Evolutionary conservation across 2,329 filamentous ascomycete genomes (phyloP).

Genomic region (Pyrenophora tritici-repentis): DNA sequence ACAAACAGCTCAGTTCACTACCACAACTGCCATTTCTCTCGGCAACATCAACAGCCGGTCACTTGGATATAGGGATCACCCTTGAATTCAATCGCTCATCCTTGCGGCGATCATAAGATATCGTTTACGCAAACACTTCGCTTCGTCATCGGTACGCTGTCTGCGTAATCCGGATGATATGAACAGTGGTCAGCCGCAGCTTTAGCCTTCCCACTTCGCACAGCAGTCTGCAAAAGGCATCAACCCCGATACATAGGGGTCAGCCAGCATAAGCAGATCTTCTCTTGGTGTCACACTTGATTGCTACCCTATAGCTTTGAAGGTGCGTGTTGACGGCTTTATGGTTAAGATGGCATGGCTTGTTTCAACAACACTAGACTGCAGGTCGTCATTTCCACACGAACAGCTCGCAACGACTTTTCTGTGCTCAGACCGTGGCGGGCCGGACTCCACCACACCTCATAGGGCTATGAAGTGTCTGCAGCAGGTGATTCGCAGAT

Average conservation of each 20-base stretch:
- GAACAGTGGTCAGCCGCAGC: background rate
- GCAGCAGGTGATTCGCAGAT: slow-evolving; percentile 33
- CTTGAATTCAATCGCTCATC: too few relatives aligned
- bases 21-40: too few relatives aligned
- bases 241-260: slow-evolving; percentile 11
- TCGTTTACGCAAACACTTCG: background rate
- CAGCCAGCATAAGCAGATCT: slow-evolving; percentile 1
- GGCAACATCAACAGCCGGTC: too few relatives aligned
- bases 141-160: background rate
- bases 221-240: slow-evolving; percentile 17
- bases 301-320: slow-evolving; percentile 2
- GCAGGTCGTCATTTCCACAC: slow-evolving; percentile 12
- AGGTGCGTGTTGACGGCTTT: slow-evolving; percentile 10
- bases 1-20: too few relatives aligned
- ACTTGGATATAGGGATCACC: too few relatives aligned
- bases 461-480: slow-evolving; percentile 13
- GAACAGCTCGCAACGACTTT: slow-evolving; percentile 17
- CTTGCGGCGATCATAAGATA: background rate
- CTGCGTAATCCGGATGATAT: background rate
- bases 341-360: slow-evolving; percentile 1
- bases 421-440: slow-evolving; percentile 19
- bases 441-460: slow-evolving; percentile 32
- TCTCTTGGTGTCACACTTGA: background rate
- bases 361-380: slow-evolving; percentile 5
- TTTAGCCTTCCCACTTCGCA: slow-evolving; percentile 14